phyloP scores from a whole-genome alignment of 441 rosid species.

The Theobroma grandiflorum region DNA sequence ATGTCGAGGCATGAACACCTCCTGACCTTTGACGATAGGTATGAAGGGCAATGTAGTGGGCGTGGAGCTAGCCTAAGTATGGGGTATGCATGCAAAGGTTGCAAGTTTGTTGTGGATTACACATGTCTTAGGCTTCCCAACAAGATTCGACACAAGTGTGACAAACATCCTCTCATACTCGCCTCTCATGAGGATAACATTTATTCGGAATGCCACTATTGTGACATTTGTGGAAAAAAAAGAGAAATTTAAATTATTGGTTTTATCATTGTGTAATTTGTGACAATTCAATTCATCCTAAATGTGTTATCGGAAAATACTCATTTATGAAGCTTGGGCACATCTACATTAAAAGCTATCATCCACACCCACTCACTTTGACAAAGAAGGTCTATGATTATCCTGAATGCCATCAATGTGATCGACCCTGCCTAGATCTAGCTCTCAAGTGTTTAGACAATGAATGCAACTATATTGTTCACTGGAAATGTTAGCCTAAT shows the following conservation, averaged over 20 bases:
- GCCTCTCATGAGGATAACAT: background rate
- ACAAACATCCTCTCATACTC: slow-evolving; percentile 10
- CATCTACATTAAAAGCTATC: background rate
- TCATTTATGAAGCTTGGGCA: background rate
- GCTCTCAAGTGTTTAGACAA: background rate
- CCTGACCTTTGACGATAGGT: background rate
- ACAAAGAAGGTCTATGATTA: too few species aligned
- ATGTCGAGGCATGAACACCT: background rate
- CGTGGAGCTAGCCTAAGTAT: rapidly evolving
- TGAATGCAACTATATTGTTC: background rate
- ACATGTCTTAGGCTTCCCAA: background rate
- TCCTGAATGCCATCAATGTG: too few species aligned
- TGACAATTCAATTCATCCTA: background rate
- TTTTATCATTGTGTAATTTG: slow-evolving; percentile 10
- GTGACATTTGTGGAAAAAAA: background rate
- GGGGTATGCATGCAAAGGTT: background rate
- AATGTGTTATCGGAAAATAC: background rate
- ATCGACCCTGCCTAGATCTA: background rate
- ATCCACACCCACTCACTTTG: background rate
- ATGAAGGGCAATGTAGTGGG: background rate
- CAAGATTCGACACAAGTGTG: background rate
- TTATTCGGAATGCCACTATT: background rate
- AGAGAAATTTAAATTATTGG: background rate
- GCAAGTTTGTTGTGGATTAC: background rate
- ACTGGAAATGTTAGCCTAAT: background rate